Evolutionary conservation across 2,329 filamentous ascomycete genomes (phyloP), one percentile per base, ranked within the genome.

Genomic region (Pestalotiopsis sp.): DNA sequence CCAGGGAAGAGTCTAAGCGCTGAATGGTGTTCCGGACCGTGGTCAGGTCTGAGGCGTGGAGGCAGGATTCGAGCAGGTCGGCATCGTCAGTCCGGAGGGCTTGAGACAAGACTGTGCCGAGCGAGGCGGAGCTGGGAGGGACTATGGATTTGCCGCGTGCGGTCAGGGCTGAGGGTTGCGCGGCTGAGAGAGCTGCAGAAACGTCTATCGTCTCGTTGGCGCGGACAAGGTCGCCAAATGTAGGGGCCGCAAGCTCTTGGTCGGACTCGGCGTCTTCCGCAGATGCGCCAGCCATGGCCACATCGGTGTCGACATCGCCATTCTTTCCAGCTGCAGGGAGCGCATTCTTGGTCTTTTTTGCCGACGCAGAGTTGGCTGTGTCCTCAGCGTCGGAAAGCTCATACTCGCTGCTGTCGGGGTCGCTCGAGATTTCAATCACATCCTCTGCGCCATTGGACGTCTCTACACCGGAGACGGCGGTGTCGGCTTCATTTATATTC

Each of bases 71-170:
- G 74, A 99, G 91, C 66, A 98, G 91, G 71, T 92, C 91, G 71
- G 89, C 87, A 82, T 99, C 96, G 81, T 98, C 96, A 70, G 95
- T 98, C 76, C 92, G 92, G 68, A 99, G 90, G 5, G 96, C 94
- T 80, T 98, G 95, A 14, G 94, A 91, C 69, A 99, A 90, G n/a
- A 98, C 94, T 4, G 94, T 97, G 62, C 93, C 92, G 65, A 99
- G 89, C 6, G 95, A 97, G 69, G 93, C 90, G 69, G 92, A 91
- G 13, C 90, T 91, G 13, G 91, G 92, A 23, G 89, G 84, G 20
- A 86, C 85, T 70, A 92, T 83, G 67, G 82, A 80, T 70, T 83
- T 83, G 76, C 80, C 80, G 59, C 83, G 79, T 11, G 83, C 71
- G 78, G 83, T 68, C 81, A 83, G 72, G 80, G 82, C 71, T 14